Conservation (phyloP, 2,329 filamentous ascomycete species). For the Sclerotiophoma versabilis region DNA sequence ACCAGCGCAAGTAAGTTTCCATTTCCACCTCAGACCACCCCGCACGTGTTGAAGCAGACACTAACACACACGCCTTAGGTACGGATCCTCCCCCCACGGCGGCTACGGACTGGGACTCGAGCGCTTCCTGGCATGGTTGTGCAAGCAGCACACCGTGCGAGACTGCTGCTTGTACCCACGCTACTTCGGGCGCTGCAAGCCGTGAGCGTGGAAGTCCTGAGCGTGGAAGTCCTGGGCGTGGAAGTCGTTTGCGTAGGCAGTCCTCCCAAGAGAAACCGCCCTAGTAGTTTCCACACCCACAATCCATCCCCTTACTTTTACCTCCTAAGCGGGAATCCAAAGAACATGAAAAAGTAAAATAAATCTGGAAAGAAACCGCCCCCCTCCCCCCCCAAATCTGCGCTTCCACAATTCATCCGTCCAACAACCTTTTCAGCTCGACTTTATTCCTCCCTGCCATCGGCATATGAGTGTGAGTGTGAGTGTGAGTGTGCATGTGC, state of each 20-base stretch:
- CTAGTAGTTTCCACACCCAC: too few species aligned
- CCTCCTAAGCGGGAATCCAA: too few species aligned
- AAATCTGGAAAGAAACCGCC: too few species aligned
- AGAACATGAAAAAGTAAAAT: too few species aligned
- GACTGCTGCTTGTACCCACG: constrained; percentile 79
- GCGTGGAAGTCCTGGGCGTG: too few species aligned
- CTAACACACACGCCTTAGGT: constrained; percentile 62
- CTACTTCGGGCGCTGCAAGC: constrained; percentile 82
- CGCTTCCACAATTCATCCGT: background rate
- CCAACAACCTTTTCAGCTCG: background rate
- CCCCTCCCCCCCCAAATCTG: too few species aligned
- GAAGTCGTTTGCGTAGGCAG: too few species aligned
- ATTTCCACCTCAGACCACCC: background rate
- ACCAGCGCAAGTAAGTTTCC: constrained; percentile 85
- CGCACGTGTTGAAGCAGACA: background rate
- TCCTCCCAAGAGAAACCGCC: too few species aligned
- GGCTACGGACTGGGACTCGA: constrained; percentile 94
- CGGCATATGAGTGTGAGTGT: too few species aligned
- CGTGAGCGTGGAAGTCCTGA: constrained; percentile 55
- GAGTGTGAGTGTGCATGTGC: background rate
- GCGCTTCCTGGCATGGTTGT: constrained; percentile 75
- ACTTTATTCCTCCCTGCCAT: too few species aligned
- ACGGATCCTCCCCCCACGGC: constrained; percentile 89
- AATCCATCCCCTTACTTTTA: too few species aligned
- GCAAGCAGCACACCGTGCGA: constrained; percentile 69